A percentile compares a stretch with the other conserved stretches of the same genome.
These are phyloP conservation scores for Candida michaelii DNA, from an alignment of 805 yeast genomes.

Conservation along the genomic window DNA sequence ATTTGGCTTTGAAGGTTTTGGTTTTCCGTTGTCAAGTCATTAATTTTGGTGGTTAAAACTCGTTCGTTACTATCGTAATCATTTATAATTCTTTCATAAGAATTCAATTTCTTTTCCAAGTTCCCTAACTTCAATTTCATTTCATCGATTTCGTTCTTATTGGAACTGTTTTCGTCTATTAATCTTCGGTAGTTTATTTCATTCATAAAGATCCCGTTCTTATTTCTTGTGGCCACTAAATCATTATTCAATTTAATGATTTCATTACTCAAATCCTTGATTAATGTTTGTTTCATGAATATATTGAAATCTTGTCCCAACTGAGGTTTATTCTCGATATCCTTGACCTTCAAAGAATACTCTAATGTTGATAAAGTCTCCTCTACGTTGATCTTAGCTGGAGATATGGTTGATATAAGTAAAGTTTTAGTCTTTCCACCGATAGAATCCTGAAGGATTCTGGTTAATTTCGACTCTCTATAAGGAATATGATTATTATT, in stretches of 20 bases:
- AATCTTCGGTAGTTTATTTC: conserved; percentile 49
- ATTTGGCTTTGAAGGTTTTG: neutral
- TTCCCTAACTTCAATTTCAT: conserved; percentile 11
- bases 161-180: conserved; percentile 15
- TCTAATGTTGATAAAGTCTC: conserved; percentile 85
- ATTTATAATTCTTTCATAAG: conserved; percentile 9
- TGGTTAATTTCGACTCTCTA: conserved; percentile 75
- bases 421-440: conserved; percentile 91
- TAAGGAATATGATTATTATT: conserved; percentile 68
- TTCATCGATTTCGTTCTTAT: conserved; percentile 15
- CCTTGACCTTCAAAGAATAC: conserved; percentile 85
- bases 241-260: conserved; percentile 59
- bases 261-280: conserved; percentile 53
- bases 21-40: conserved; percentile 1
- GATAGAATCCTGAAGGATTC: conserved; percentile 73
- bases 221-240: conserved; percentile 57
- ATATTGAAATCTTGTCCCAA: conserved; percentile 41
- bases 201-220: conserved; percentile 67
- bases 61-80: conserved; percentile 10
- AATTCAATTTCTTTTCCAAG: conserved; percentile 5
- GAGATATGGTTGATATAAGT: conserved; percentile 84
- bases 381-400: conserved; percentile 72
- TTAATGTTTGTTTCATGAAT: conserved; percentile 52
- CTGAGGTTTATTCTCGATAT: conserved; percentile 64
- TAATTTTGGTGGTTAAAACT: neutral